phyloP scores from a whole-genome alignment of 305 asterid species.

The Fraxinus floribunda region DNA sequence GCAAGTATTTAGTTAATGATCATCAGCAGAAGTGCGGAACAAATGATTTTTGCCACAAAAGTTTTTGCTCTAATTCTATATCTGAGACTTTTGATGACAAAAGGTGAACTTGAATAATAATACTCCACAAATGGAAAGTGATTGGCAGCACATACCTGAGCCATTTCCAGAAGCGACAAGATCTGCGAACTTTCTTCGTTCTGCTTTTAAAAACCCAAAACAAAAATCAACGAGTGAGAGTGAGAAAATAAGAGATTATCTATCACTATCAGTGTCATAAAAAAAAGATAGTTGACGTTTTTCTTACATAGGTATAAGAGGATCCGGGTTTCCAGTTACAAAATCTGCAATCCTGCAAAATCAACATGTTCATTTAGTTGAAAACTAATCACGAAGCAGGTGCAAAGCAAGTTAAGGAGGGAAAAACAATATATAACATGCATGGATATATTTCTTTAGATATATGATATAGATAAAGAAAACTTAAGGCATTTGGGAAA shows the following conservation, averaged over 20 bases:
- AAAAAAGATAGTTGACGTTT: conserved; percentile 5
- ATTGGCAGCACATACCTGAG: conserved; percentile 53
- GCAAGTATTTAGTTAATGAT: not conserved
- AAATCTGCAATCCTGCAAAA: conserved; percentile 67
- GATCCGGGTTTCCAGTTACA: conserved; percentile 61
- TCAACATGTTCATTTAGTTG: conserved; percentile 17
- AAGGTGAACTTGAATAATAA: not conserved
- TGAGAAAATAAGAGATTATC: conserved; percentile 10
- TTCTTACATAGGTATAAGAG: conserved; percentile 76
- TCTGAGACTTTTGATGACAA: not conserved
- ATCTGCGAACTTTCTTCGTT: conserved; percentile 49
- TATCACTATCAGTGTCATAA: not conserved
- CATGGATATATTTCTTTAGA: not conserved
- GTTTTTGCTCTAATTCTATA: not conserved
- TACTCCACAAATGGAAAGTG: not conserved
- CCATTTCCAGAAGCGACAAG: conserved; percentile 80
- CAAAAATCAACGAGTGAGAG: not conserved
- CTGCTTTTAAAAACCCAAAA: conserved; percentile 31
- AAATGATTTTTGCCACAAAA: not conserved
- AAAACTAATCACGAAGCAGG: not conserved
- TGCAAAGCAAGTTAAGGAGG: not conserved
- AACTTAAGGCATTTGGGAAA: not conserved
- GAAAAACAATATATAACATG: not conserved
- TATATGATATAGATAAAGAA: not conserved
- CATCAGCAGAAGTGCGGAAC: not conserved